Evolutionary conservation across 768 basidiomycete species (phyloP), one percentile per base, ranked within the genome.

Genomic region (Boletellus ananas): DNA sequence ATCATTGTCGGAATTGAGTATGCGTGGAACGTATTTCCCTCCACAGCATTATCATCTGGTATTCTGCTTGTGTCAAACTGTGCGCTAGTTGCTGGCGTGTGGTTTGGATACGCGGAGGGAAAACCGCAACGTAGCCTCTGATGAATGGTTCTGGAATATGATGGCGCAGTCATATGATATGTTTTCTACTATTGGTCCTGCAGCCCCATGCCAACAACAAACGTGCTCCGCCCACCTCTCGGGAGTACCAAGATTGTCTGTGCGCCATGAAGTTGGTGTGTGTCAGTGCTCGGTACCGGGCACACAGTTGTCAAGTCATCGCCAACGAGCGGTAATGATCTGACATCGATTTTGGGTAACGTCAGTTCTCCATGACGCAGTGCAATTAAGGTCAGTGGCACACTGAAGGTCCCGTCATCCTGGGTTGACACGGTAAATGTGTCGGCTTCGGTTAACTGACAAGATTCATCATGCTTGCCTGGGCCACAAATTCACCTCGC

Each of bases 21-120:
- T 62, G 81, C 87, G 1, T 96, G 93, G 92, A 90, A 93, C 54
- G 77, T 85, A 0, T 94, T 83, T 60, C 94, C 94, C 3, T 89
- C 91, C 1, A 94, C 90, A 0, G 49, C 66, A 1, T 14, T 80
- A 1, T 89, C 87, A 1, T 92, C 90, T 5, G 68, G 59, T 10
- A 44, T 81, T 6, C 67, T 91, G 31, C 62, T 83, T 0, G 58
- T 51, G 11, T 78, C 79, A 23, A 81, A 92, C 62, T 45, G 65
- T 4, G 49, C 73, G 3, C 68, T 90, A 3, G 60, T 87, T 1
- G 40, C 69, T 2, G 85, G 85, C n/a, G 60, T 85, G 23, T 84
- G 72, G 72, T 73, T 69, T 42, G 80, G 79, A 33, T 71, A 72
- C 39, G 57, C 77, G 0, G 72, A 76, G 62, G 74, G 74, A 4